Evolutionary conservation across 768 basidiomycete genomes (phyloP).

Genomic region (Tricholoma sp.): DNA sequence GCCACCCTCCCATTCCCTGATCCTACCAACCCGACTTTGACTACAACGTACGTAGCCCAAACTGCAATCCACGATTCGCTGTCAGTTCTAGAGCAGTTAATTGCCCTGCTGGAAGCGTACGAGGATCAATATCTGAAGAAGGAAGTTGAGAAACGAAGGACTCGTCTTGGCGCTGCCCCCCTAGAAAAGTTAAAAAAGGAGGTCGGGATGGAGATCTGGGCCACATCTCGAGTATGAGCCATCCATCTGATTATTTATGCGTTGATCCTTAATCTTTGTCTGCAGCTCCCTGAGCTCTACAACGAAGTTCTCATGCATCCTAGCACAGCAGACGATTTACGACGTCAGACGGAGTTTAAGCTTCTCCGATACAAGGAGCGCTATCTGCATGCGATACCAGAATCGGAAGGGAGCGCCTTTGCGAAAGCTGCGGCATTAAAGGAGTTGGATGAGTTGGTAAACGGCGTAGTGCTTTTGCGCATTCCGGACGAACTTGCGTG

Average conservation of each 20-base stretch:
- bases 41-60: slow-evolving; percentile 54
- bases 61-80: slow-evolving; percentile 64
- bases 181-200: slow-evolving; percentile 56
- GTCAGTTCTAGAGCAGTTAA: slow-evolving; percentile 66
- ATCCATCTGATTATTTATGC: background rate
- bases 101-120: slow-evolving; percentile 54
- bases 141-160: slow-evolving; percentile 76
- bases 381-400: slow-evolving; percentile 57
- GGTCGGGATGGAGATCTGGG: slow-evolving; percentile 62
- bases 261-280: slow-evolving; percentile 7
- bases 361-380: slow-evolving; percentile 60
- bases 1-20: slow-evolving; percentile 69
- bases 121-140: slow-evolving; percentile 53
- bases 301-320: slow-evolving; percentile 80
- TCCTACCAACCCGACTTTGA: slow-evolving; percentile 63
- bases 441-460: slow-evolving; percentile 67
- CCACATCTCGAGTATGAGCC: slow-evolving; percentile 48
- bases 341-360: slow-evolving; percentile 72
- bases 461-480: slow-evolving; percentile 69
- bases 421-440: slow-evolving; percentile 44
- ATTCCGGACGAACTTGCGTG: slow-evolving; percentile 82
- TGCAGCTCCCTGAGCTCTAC: slow-evolving; percentile 69
- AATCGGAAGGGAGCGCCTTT: slow-evolving; percentile 24
- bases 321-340: slow-evolving; percentile 70
- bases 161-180: slow-evolving; percentile 63